Base-by-base conservation (phyloP, 2,329 filamentous ascomycete genomes). In the Teratosphaeria nubilosa region DNA sequence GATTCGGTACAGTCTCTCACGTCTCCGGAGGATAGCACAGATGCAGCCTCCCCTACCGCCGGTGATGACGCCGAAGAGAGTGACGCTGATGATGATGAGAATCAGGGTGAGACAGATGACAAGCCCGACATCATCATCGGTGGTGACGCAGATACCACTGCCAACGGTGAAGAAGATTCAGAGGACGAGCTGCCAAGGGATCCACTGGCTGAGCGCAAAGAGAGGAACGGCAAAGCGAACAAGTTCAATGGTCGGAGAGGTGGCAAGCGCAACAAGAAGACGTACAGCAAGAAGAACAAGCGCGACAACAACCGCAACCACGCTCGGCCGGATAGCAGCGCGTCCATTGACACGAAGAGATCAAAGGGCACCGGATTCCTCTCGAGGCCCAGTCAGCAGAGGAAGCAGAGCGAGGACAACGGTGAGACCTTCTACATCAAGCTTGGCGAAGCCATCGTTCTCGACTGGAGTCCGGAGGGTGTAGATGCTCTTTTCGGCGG, bases 391-490 rank as follows among this genome's bases (percentile, higher is more conserved):
- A 10, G 5, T 48, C 41, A 48, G 20, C 41, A n/a, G 27, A 24
- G 37, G 14, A 51, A 57, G 53, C 34, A 63, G 48, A 64, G 65
- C 14, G 65, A 68, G 41, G 62, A 67, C 10, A 25, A 25, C 37
- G 53, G 37, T 5, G 41, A 48, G 55, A 64, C 66, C 5, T 72
- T 69, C 62, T 73, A 70, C 63, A 81, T 97, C 63, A 84, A 88
- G 37, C 81, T 92, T 27, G 87, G 88, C 55, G 94, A 99, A 72
- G 89, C 84, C 25, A 84, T 99, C 53, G 78, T 97, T 5, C 82
- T 96, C 11, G 91, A 97, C 66, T 99, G 92, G 91, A 82, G 78
- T 51, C 77, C 84, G 7, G 79, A 86, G 7, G 85, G 85, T 5
- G 87, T 83, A 70, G 84, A 92, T 20, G 77, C 77, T 16, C 77